Percentiles rank a stretch among this genome's conserved stretches.
These are phyloP conservation scores for Xylaria sp. DNA, from an alignment of 2,329 filamentous ascomycete species.

Conservation along the genomic window DNA sequence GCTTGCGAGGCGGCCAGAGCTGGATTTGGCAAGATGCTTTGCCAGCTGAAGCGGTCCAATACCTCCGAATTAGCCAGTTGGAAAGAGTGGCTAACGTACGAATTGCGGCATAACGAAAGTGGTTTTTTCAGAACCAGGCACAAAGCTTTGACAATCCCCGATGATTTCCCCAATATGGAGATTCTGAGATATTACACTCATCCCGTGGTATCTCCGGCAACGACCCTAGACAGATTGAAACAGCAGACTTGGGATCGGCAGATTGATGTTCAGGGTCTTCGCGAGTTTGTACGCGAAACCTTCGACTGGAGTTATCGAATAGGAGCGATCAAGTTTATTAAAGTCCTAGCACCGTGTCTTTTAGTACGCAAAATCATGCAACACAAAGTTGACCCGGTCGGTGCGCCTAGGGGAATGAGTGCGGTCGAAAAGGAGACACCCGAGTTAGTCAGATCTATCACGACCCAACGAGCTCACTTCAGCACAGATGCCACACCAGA, in stretches of 20 bases:
- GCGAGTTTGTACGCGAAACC: slow-evolving; percentile 78
- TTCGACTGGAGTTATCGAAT: slow-evolving; percentile 86
- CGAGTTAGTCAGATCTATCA: slow-evolving; percentile 71
- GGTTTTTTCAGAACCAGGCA: slow-evolving; percentile 82
- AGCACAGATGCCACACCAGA: slow-evolving; percentile 81
- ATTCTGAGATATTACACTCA: slow-evolving; percentile 88
- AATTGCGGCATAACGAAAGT: slow-evolving; percentile 85
- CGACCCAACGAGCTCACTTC: slow-evolving; percentile 73
- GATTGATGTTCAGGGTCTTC: slow-evolving; percentile 73
- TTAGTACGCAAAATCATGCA: slow-evolving; percentile 69
- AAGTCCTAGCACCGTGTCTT: slow-evolving; percentile 80
- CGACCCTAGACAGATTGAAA: slow-evolving; percentile 65
- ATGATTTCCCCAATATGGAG: slow-evolving; percentile 81
- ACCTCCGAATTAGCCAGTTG: slow-evolving; percentile 70
- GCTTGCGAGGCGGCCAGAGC: slow-evolving; percentile 91
- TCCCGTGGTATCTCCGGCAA: slow-evolving; percentile 77
- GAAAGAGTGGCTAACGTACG: slow-evolving; percentile 76
- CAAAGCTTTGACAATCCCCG: slow-evolving; percentile 77
- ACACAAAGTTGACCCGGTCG: slow-evolving; percentile 50
- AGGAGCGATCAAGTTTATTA: slow-evolving; percentile 86
- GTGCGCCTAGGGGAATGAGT: slow-evolving; percentile 46
- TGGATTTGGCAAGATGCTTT: slow-evolving; percentile 83
- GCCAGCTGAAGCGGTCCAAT: slow-evolving; percentile 70
- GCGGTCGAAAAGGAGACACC: slow-evolving; percentile 58
- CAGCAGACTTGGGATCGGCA: slow-evolving; percentile 69